Conservation (phyloP, 176 grass and related monocot genomes). For the Carex pumila region DNA sequence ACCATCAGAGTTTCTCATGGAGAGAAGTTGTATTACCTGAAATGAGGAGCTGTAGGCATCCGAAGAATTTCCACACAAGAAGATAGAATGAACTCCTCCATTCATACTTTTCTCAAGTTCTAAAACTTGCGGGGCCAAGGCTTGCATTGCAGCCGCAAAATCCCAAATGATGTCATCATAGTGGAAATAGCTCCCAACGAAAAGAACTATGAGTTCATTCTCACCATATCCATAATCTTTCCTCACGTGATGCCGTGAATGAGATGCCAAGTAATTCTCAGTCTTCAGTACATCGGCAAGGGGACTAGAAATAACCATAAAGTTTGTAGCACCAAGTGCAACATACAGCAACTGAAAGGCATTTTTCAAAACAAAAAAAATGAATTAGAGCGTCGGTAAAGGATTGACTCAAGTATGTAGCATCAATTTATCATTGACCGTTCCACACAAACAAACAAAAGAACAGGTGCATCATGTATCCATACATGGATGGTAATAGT, state of each 20-base stretch:
- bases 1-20: background rate
- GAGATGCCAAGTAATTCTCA: slow-evolving; percentile 40
- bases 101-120: slow-evolving; percentile 45
- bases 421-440: background rate
- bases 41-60: slow-evolving; percentile 55
- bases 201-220: slow-evolving; percentile 61
- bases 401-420: background rate
- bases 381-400: background rate
- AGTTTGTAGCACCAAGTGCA: slow-evolving; percentile 67
- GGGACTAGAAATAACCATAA: slow-evolving; percentile 83
- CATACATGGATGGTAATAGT: background rate
- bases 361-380: background rate
- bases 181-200: slow-evolving; percentile 66
- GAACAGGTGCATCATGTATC: background rate
- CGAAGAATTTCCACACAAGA: slow-evolving; percentile 74
- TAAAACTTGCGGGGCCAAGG: slow-evolving; percentile 49
- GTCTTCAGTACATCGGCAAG: slow-evolving; percentile 56
- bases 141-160: slow-evolving; percentile 44
- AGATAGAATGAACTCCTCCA: slow-evolving; percentile 46
- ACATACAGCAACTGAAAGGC: slow-evolving; percentile 70
- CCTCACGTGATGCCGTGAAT: slow-evolving; percentile 40
- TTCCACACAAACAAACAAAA: background rate
- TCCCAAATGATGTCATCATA: slow-evolving; percentile 84
- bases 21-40: slow-evolving; percentile 43
- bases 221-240: slow-evolving; percentile 52